Conservation (phyloP, 2,329 filamentous ascomycete species). For the Claviceps spartinae region DNA sequence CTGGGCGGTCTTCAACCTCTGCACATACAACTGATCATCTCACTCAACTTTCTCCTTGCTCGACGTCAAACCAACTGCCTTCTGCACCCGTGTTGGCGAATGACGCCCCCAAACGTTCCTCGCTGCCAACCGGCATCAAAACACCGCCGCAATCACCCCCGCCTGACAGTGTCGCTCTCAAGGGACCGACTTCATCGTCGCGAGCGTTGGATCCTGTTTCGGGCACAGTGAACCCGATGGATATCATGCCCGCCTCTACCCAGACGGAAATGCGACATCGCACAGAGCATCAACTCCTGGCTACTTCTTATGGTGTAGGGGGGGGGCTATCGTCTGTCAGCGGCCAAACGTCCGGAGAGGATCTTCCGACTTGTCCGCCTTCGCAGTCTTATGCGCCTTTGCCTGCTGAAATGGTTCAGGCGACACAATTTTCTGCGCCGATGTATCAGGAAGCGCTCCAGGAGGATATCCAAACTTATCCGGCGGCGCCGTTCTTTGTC, state of each 20-base stretch:
- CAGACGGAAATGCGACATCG: conserved; percentile 24
- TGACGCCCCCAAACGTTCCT: not conserved
- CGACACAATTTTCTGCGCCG: conserved; percentile 16
- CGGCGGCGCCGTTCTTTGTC: conserved; percentile 11
- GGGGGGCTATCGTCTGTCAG: conserved; percentile 4
- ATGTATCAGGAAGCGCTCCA: conserved; percentile 6
- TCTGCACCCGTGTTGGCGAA: conserved; percentile 7
- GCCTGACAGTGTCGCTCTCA: conserved; percentile 4
- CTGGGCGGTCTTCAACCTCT: conserved; percentile 4
- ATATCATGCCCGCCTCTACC: conserved; percentile 34
- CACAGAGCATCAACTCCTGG: conserved; percentile 22
- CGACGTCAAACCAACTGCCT: conserved; percentile 2
- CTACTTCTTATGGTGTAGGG: conserved; percentile 15
- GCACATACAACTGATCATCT: conserved; percentile 17
- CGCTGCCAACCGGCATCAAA: not conserved
- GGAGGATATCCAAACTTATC: conserved; percentile 3
- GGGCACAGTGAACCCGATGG: conserved; percentile 40
- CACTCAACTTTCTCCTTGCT: conserved; percentile 13
- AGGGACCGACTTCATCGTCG: conserved; percentile 12
- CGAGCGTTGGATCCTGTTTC: conserved; percentile 23
- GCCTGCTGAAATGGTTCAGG: conserved; percentile 10
- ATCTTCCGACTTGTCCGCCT: conserved; percentile 6
- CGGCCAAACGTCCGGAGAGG: conserved; percentile 1
- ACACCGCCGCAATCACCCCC: conserved; percentile 2
- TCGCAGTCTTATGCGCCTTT: conserved; percentile 9